A percentile compares a stretch with the other conserved stretches of the same genome.
Evolutionary conservation across 2,329 filamentous ascomycete species (phyloP).

Genomic region (Diaporthe amygdali): DNA sequence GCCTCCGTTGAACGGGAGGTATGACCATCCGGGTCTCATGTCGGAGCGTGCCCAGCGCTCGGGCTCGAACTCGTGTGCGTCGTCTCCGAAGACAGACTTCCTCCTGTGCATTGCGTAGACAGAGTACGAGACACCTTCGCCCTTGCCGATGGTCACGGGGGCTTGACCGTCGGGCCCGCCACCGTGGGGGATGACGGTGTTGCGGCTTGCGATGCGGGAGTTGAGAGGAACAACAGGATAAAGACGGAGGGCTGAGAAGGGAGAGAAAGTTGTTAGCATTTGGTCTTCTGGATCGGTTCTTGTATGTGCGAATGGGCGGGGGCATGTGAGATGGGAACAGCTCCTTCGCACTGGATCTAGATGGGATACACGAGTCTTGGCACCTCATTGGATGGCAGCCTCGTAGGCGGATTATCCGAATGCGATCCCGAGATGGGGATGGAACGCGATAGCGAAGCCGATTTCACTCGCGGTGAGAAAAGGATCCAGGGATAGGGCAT

Average conservation of each 20-base stretch:
- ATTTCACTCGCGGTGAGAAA: neutral
- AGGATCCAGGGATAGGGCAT: neutral
- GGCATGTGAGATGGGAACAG: neutral
- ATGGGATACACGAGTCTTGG: neutral
- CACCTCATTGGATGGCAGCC: neutral
- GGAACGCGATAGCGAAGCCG: neutral
- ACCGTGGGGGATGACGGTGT: constrained; percentile 51
- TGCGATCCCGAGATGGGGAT: neutral
- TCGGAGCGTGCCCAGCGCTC: constrained; percentile 1
- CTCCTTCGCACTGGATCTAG: neutral
- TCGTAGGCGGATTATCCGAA: neutral
- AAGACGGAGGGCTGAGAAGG: constrained; percentile 42
- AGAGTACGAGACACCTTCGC: neutral
- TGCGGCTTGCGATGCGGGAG: constrained; percentile 44
- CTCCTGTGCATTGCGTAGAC: constrained; percentile 4
- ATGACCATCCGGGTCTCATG: constrained; percentile 45
- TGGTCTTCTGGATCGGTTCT: neutral
- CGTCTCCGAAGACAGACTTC: neutral
- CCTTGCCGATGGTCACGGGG: neutral
- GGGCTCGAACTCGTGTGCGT: constrained; percentile 7
- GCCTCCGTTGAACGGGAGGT: constrained; percentile 61
- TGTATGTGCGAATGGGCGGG: neutral
- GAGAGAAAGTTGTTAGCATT: neutral
- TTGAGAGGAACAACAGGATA: constrained; percentile 50
- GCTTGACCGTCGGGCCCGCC: constrained; percentile 46